Evolutionary conservation across 2,329 filamentous ascomycete genomes (phyloP).

Genomic region (Epichloe hybrida): DNA sequence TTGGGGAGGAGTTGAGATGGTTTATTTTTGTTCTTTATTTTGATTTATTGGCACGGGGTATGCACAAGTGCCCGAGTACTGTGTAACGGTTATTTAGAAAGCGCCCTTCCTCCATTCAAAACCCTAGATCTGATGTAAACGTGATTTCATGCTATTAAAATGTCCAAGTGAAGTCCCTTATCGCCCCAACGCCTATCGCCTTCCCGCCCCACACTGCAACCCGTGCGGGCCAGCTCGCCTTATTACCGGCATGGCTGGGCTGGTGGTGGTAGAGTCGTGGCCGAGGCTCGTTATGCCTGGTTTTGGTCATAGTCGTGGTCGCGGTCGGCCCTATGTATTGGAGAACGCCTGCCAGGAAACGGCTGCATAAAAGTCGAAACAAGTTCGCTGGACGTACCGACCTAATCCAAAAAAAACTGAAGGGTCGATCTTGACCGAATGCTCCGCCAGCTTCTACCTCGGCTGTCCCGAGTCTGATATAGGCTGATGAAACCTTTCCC

Average conservation of each 20-base stretch:
- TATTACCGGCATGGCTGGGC: neutral
- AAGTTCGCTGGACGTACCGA: neutral
- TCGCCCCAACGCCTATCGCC: constrained; percentile 2
- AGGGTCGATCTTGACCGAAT: neutral
- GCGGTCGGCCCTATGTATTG: neutral
- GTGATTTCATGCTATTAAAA: constrained; percentile 3
- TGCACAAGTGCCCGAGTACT: constrained; percentile 2
- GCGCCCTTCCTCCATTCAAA: constrained; percentile 19
- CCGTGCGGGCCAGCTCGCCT: neutral
- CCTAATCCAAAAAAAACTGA: neutral
- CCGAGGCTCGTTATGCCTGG: neutral
- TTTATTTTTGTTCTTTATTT: neutral
- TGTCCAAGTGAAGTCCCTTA: constrained; percentile 3
- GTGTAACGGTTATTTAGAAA: constrained; percentile 17
- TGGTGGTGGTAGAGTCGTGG: neutral
- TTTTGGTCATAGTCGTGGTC: too few species aligned
- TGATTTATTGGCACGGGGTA: neutral
- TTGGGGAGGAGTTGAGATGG: neutral
- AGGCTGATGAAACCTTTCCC: neutral
- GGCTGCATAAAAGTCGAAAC: neutral
- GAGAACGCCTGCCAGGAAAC: neutral
- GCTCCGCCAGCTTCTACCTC: neutral
- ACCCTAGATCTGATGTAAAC: constrained; percentile 19
- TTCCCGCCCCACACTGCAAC: neutral
- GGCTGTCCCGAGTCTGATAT: neutral